Conservation (phyloP, 2,329 filamentous ascomycete species). For the Phyllosticta citrichinensis region DNA sequence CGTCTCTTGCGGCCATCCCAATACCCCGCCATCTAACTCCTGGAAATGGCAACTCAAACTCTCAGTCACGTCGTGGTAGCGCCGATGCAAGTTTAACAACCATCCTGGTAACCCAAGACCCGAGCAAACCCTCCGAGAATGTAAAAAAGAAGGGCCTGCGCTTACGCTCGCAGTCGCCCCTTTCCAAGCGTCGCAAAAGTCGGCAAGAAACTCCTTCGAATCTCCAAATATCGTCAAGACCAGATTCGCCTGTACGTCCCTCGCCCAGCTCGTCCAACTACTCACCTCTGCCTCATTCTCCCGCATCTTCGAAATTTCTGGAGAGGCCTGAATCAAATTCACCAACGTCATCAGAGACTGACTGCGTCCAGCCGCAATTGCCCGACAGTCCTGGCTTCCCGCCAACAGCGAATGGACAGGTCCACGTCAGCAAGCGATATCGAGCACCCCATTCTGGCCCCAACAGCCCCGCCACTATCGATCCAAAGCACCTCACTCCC, state of each 20-base stretch:
- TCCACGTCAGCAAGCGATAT: not conserved
- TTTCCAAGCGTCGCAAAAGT: constrained; percentile 8
- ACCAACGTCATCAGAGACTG: constrained; percentile 5
- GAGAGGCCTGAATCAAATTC: not conserved
- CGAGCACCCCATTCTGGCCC: constrained; percentile 5
- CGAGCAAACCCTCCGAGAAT: constrained; percentile 21
- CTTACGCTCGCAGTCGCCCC: constrained; percentile 10
- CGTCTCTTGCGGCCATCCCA: constrained; percentile 19
- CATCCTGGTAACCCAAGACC: constrained; percentile 27
- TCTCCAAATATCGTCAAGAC: constrained; percentile 1
- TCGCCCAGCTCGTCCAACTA: not conserved
- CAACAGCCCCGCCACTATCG: constrained; percentile 2
- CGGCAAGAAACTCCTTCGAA: constrained; percentile 7
- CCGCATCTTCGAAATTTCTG: not conserved
- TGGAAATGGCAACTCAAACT: constrained; percentile 21
- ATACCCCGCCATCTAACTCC: constrained; percentile 16
- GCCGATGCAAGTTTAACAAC: constrained; percentile 30
- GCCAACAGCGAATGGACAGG: constrained; percentile 1
- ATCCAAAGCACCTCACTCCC: constrained; percentile 2
- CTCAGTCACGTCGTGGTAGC: constrained; percentile 26
- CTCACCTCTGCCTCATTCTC: constrained; percentile 1
- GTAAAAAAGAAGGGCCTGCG: constrained; percentile 11
- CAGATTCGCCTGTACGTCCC: constrained; percentile 11
- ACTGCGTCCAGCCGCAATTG: constrained; percentile 8
- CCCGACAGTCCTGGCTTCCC: constrained; percentile 3